Percentiles rank a stretch among this genome's conserved stretches.
phyloP scores from a whole-genome alignment of 495 filamentous ascomycete genomes.

The Daldinia bambusicola region DNA sequence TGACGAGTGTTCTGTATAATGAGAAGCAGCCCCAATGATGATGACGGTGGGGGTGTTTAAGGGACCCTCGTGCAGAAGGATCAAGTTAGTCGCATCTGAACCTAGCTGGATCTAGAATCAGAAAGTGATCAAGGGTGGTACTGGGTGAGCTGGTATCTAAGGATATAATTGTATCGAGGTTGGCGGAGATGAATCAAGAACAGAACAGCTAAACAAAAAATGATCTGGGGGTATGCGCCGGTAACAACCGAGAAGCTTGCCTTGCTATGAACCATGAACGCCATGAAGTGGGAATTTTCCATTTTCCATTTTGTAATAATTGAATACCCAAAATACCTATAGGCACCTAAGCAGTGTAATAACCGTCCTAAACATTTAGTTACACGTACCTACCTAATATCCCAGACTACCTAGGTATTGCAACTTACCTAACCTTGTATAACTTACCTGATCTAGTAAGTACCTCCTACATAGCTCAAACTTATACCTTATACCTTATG shows the following conservation, averaged over 20 bases:
- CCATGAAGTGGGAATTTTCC: too few relatives aligned
- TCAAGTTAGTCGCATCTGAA: slow-evolving; percentile 19
- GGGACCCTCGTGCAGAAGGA: slow-evolving; percentile 19
- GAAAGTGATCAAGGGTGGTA: slow-evolving; percentile 25
- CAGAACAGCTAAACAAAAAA: not conserved
- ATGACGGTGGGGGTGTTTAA: slow-evolving; percentile 21
- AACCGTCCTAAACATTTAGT: not conserved
- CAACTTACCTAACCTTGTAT: too few relatives aligned
- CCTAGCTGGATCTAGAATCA: slow-evolving; percentile 28
- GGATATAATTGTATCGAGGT: slow-evolving; percentile 7
- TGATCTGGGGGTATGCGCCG: not conserved
- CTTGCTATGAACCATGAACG: too few relatives aligned
- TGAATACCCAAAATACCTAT: not conserved
- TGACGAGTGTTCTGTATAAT: slow-evolving; percentile 25
- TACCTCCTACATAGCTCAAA: not conserved
- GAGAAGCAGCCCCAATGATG: not conserved
- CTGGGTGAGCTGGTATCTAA: not conserved
- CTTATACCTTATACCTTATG: too few relatives aligned
- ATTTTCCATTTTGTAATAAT: too few relatives aligned
- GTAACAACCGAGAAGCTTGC: not conserved
- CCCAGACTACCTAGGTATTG: too few relatives aligned
- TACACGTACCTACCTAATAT: slow-evolving; percentile 9
- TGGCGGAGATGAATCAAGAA: not conserved
- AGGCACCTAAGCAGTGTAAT: too few relatives aligned
- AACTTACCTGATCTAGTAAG: not conserved